These are phyloP conservation scores for Diutina ranongensis DNA, from an alignment of 1,139 yeast genomes.

Conservation along the genomic window DNA sequence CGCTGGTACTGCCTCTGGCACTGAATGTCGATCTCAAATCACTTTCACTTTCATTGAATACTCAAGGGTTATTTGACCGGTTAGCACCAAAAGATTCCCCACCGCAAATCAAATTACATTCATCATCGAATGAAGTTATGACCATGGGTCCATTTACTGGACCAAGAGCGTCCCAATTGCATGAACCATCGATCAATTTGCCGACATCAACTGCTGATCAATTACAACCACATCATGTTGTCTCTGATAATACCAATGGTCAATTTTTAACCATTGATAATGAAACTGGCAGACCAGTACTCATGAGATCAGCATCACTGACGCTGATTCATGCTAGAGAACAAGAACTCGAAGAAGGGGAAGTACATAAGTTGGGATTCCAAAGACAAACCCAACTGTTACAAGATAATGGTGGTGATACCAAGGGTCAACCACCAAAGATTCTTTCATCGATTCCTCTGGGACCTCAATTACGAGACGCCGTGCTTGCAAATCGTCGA, in stretches of 20 bases:
- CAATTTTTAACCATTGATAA: conserved; percentile 48
- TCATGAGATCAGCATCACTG: conserved; percentile 51
- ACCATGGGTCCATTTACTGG: conserved; percentile 1
- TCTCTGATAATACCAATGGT: conserved; percentile 46
- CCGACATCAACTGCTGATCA: background rate
- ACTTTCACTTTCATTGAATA: background rate
- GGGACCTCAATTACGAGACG: conserved; percentile 66
- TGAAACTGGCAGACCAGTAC: conserved; percentile 59
- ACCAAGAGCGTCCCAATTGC: background rate
- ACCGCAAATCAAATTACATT: conserved; percentile 1
- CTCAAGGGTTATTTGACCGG: background rate
- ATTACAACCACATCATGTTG: conserved; percentile 59
- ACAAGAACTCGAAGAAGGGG: conserved; percentile 88
- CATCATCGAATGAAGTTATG: background rate
- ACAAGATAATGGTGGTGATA: conserved; percentile 15
- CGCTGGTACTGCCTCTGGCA: background rate
- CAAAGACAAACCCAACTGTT: conserved; percentile 37
- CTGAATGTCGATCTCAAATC: background rate
- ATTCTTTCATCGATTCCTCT: conserved; percentile 45
- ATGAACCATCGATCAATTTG: background rate
- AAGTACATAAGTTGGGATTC: conserved; percentile 78
- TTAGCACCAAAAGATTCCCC: background rate
- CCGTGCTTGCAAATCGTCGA: conserved; percentile 70
- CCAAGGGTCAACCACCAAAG: conserved; percentile 12
- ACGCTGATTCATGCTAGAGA: conserved; percentile 59